Evolutionary conservation across 2,329 filamentous ascomycete genomes (phyloP).

Genomic region (Aspergillus sp.): DNA sequence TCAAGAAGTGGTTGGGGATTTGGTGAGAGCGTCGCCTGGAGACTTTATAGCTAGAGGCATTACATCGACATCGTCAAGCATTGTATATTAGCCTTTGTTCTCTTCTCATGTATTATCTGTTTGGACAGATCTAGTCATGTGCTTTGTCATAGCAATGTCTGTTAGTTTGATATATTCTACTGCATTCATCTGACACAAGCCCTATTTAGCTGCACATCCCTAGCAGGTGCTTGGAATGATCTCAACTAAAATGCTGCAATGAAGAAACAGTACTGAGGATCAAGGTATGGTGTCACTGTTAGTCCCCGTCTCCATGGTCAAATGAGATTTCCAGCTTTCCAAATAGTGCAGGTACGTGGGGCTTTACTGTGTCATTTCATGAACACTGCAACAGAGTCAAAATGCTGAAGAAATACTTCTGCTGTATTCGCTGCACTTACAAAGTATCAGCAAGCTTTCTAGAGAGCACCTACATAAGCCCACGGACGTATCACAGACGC

Average conservation of each 20-base stretch:
- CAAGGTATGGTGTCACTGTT: too few relatives aligned
- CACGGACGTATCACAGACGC: too few relatives aligned
- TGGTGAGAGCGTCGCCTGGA: slow-evolving; percentile 55
- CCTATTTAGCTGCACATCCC: background rate
- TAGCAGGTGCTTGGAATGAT: background rate
- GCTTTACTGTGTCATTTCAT: too few relatives aligned
- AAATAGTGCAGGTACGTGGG: too few relatives aligned
- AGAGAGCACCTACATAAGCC: too few relatives aligned
- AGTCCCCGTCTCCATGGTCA: too few relatives aligned
- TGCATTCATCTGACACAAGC: background rate
- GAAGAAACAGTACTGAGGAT: too few relatives aligned
- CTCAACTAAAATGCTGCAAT: background rate
- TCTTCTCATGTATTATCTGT: slow-evolving; percentile 23
- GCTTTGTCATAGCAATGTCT: background rate
- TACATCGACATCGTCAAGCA: background rate
- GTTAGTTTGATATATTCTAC: background rate
- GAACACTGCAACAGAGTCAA: too few relatives aligned
- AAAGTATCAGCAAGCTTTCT: too few relatives aligned
- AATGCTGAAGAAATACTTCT: too few relatives aligned
- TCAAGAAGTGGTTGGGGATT: slow-evolving; percentile 84
- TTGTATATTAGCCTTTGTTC: slow-evolving; percentile 17
- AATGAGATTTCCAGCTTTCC: too few relatives aligned
- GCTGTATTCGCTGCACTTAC: too few relatives aligned
- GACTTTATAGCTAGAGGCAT: background rate
- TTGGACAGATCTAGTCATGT: slow-evolving; percentile 17